Evolutionary conservation across 352 stramenopile genomes (phyloP).

Genomic region (Phytophthora idaei): DNA sequence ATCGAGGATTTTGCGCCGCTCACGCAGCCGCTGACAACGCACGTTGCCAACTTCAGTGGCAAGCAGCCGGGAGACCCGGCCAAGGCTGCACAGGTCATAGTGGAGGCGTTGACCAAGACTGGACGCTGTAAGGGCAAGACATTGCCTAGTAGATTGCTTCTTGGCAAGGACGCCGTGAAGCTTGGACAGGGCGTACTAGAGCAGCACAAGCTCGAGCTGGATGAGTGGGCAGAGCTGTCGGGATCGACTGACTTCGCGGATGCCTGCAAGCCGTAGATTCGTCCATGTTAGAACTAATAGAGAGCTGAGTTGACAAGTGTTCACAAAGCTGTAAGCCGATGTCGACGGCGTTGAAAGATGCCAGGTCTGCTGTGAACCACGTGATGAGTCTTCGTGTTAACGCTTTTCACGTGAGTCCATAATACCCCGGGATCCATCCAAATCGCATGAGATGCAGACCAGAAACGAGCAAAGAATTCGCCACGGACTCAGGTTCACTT

Average conservation of each 20-base stretch:
- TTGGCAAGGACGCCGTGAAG: conserved; percentile 36
- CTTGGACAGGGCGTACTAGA: conserved; percentile 27
- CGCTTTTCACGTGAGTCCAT: too few relatives aligned
- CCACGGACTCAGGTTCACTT: conserved; percentile 7
- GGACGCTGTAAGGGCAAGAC: conserved; percentile 33
- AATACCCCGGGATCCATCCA: conserved; percentile 11
- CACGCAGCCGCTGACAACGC: conserved; percentile 33
- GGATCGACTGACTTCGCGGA: conserved; percentile 34
- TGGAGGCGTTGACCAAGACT: conserved; percentile 46
- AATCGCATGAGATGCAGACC: conserved; percentile 14
- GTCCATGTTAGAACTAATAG: conserved; percentile 19
- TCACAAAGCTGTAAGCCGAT: conserved; percentile 3
- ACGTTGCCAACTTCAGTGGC: conserved; percentile 33
- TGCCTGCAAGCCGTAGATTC: conserved; percentile 15
- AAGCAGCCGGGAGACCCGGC: conserved; percentile 44
- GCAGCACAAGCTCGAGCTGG: conserved; percentile 28
- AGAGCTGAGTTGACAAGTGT: background rate
- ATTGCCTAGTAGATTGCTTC: conserved; percentile 32
- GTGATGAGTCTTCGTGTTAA: conserved; percentile 28
- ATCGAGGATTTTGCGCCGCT: conserved; percentile 36
- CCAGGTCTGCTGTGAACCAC: background rate
- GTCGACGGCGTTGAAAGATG: conserved; percentile 13
- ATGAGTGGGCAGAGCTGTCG: conserved; percentile 32
- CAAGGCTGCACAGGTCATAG: conserved; percentile 35
- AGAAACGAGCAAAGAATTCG: conserved; percentile 11